These are phyloP conservation scores for Arxiozyma heterogenica DNA, from an alignment of 1,139 yeast species.

Conservation along the genomic window DNA sequence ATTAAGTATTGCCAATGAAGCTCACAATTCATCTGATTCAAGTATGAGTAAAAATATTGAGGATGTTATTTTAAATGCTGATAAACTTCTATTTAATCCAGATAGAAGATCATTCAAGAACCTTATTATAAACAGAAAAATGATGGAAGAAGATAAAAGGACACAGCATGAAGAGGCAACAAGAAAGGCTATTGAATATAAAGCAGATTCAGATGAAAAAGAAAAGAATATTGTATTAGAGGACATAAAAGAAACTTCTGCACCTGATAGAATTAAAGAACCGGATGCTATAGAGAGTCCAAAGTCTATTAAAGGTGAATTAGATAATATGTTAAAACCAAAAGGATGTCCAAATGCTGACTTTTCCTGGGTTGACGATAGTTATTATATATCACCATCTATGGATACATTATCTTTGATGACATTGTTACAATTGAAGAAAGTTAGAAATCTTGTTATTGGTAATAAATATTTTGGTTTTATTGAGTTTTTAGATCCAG, in stretches of 20 bases:
- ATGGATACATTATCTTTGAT: slow-evolving; percentile 49
- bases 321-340: slow-evolving; percentile 7
- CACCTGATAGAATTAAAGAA: neutral
- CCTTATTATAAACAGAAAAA: slow-evolving; percentile 13
- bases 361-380: slow-evolving; percentile 47
- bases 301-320: neutral
- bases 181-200: neutral
- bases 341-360: slow-evolving; percentile 30
- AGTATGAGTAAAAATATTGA: neutral
- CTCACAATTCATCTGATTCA: neutral
- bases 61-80: neutral
- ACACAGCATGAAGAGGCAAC: slow-evolving; percentile 5
- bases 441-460: slow-evolving; percentile 57
- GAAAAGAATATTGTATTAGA: neutral
- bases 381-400: slow-evolving; percentile 84
- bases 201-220: neutral
- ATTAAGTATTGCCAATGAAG: neutral
- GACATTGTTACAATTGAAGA: slow-evolving; percentile 54
- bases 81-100: slow-evolving; percentile 23
- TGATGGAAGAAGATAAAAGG: slow-evolving; percentile 3
- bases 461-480: slow-evolving; percentile 78
- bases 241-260: neutral
- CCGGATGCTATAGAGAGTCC: neutral
- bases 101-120: slow-evolving; percentile 22
- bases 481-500: slow-evolving; percentile 68